Conservation (phyloP, 192 early-diverging fungal genomes). For the Entomortierella beljakovae region DNA sequence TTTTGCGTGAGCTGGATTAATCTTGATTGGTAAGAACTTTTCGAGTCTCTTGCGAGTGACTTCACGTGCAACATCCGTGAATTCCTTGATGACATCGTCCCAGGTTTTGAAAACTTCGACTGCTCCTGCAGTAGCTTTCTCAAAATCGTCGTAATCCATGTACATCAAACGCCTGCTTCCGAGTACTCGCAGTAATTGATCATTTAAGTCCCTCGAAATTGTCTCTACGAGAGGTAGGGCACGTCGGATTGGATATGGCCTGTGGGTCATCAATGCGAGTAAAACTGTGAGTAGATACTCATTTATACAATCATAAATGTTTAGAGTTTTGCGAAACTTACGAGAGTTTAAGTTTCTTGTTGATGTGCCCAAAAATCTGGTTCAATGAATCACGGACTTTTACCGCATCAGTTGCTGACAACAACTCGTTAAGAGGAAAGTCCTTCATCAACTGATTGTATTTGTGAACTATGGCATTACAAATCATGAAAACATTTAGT, state of each 20-base stretch:
- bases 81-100: slow-evolving; percentile 97
- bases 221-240: slow-evolving; percentile 94
- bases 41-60: slow-evolving; percentile 92
- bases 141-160: slow-evolving; percentile 94
- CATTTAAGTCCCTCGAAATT: slow-evolving; percentile 95
- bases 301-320: neutral
- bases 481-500: neutral
- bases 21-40: slow-evolving; percentile 96
- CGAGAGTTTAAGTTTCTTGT: slow-evolving; percentile 97
- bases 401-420: slow-evolving; percentile 92
- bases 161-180: slow-evolving; percentile 92
- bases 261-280: too few species aligned
- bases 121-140: slow-evolving; percentile 81
- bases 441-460: slow-evolving; percentile 99
- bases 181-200: slow-evolving; percentile 90
- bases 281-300: neutral
- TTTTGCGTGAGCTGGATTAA: slow-evolving; percentile 89
- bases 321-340: slow-evolving; percentile 58
- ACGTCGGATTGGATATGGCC: slow-evolving; percentile 89
- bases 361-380: slow-evolving; percentile 94
- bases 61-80: slow-evolving; percentile 94
- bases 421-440: slow-evolving; percentile 96
- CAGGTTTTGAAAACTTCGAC: slow-evolving; percentile 92
- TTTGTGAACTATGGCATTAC: slow-evolving; percentile 68
- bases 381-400: slow-evolving; percentile 82